These are phyloP conservation scores for Aspergillus indologenus DNA, from an alignment of 495 filamentous ascomycete genomes.

Conservation along the genomic window DNA sequence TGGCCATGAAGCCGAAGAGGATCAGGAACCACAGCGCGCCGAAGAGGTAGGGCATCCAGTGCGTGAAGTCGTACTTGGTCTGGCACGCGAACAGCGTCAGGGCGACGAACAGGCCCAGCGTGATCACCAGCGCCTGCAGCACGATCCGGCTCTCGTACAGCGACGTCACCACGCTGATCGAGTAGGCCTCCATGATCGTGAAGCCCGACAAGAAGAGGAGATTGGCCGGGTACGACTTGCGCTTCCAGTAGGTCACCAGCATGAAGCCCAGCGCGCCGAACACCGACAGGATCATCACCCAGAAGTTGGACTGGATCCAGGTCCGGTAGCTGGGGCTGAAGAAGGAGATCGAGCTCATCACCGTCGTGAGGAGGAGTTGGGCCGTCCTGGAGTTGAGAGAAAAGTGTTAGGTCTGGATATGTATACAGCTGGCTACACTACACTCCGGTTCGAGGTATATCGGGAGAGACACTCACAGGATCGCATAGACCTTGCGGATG, in stretches of 20 bases:
- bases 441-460: background rate
- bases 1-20: conserved; percentile 85
- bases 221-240: conserved; percentile 94
- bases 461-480: conserved; percentile 54
- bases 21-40: conserved; percentile 85
- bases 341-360: conserved; percentile 80
- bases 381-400: too few species aligned
- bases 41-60: conserved; percentile 94
- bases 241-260: conserved; percentile 93
- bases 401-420: too few species aligned
- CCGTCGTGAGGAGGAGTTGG: conserved; percentile 81
- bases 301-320: conserved; percentile 84
- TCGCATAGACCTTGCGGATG: conserved; percentile 88
- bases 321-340: conserved; percentile 71
- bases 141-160: conserved; percentile 82
- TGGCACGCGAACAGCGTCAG: conserved; percentile 95
- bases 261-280: conserved; percentile 79
- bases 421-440: too few species aligned
- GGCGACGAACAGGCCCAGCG: conserved; percentile 87
- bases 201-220: conserved; percentile 89
- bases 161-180: conserved; percentile 84
- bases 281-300: conserved; percentile 81
- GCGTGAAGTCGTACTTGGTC: conserved; percentile 96
- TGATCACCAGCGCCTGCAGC: conserved; percentile 85
- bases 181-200: conserved; percentile 90